Conservation (phyloP, 2,329 filamentous ascomycete species). For the Raffaelea deltoideospora region DNA sequence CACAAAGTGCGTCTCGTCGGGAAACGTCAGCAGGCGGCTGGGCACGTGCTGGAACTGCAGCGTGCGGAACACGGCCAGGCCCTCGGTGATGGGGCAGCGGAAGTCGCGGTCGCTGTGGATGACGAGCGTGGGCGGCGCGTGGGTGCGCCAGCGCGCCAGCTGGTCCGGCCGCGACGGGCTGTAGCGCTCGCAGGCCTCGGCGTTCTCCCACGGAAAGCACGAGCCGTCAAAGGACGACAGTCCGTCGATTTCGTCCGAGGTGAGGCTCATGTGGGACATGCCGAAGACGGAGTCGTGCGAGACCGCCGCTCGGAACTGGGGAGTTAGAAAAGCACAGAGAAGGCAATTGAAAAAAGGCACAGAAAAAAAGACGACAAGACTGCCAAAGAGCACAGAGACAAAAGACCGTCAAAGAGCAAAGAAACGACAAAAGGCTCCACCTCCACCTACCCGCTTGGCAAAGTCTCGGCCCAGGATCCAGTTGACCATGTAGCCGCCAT, state of each 20-base stretch:
- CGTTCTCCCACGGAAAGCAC: conserved; percentile 25
- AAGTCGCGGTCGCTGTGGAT: conserved; percentile 60
- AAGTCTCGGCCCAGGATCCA: conserved; percentile 40
- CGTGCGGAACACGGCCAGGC: conserved; percentile 56
- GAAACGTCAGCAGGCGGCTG: conserved; percentile 56
- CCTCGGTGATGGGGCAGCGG: conserved; percentile 30
- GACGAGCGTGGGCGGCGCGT: conserved; percentile 48
- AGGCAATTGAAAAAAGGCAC: conserved; percentile 4
- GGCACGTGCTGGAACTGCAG: conserved; percentile 53
- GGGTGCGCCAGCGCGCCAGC: conserved; percentile 38
- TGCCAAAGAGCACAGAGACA: background rate
- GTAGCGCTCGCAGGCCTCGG: conserved; percentile 31
- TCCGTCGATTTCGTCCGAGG: conserved; percentile 6
- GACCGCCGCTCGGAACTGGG: conserved; percentile 37
- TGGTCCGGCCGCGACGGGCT: conserved; percentile 30
- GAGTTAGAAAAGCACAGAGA: background rate
- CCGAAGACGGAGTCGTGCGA: conserved; percentile 33
- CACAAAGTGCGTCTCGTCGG: conserved; percentile 61
- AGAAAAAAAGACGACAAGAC: background rate
- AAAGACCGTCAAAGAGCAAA: background rate
- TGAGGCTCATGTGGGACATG: conserved; percentile 13
- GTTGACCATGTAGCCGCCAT: conserved; percentile 46
- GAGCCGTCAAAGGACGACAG: conserved; percentile 26
- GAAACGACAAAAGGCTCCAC: background rate
- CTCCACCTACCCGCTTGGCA: conserved; percentile 24